These are phyloP conservation scores for Aspergillus hortae DNA, from an alignment of 2,329 filamentous ascomycete species.

Conservation along the genomic window DNA sequence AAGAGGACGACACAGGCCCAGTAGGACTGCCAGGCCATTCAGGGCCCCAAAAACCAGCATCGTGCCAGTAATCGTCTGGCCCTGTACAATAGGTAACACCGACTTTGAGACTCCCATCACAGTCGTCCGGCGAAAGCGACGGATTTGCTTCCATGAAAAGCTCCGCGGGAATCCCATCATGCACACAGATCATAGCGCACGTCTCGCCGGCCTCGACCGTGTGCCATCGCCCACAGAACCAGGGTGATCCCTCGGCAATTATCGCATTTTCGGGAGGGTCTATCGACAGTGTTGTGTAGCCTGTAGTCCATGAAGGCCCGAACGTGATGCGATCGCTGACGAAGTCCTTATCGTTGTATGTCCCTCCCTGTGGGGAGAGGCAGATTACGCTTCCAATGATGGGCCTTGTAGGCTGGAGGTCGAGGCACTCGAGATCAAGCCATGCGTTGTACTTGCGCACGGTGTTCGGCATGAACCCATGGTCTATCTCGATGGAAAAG, in stretches of 20 bases:
- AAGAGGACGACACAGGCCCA: neutral
- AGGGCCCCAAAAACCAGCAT: neutral
- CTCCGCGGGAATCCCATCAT: constrained; percentile 8
- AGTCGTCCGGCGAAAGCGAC: constrained; percentile 10
- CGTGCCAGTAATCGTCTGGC: constrained; percentile 7
- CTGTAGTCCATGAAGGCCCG: neutral
- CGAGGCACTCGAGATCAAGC: constrained; percentile 4
- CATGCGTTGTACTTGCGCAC: constrained; percentile 2
- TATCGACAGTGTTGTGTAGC: constrained; percentile 1
- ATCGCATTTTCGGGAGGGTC: constrained; percentile 14
- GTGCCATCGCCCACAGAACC: constrained; percentile 19
- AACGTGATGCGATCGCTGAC: neutral
- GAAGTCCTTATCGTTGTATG: neutral
- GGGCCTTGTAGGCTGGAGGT: constrained; percentile 3
- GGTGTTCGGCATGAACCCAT: neutral
- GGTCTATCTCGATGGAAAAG: neutral
- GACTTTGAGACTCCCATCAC: constrained; percentile 6
- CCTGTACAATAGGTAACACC: constrained; percentile 17
- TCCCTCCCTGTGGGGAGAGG: constrained; percentile 6
- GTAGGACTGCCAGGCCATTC: neutral
- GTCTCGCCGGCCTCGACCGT: constrained; percentile 10
- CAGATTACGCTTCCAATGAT: constrained; percentile 7
- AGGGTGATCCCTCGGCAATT: constrained; percentile 15
- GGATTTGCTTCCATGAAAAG: constrained; percentile 19
- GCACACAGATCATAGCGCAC: constrained; percentile 17